Percentiles rank a stretch among this genome's conserved stretches.
Evolutionary conservation across 2,329 filamentous ascomycete genomes (phyloP).

Genomic region (Scedosporium aurantiacum): DNA sequence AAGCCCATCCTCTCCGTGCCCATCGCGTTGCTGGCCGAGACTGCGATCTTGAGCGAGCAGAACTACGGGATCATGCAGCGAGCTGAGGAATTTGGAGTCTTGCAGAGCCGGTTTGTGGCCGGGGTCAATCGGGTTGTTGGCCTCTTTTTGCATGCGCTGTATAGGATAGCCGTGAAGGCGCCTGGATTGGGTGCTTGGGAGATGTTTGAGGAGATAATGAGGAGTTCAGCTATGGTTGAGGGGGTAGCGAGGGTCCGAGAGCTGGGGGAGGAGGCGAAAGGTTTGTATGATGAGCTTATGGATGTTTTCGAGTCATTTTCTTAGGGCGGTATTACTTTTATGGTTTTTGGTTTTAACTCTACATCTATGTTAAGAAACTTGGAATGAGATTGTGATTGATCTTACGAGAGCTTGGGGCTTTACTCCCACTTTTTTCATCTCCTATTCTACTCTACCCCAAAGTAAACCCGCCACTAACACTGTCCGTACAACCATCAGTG

Average conservation of each 20-base stretch:
- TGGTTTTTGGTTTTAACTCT: too few relatives aligned
- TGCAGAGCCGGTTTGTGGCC: neutral
- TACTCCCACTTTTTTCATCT: too few relatives aligned
- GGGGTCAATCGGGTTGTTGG: neutral
- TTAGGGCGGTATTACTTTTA: neutral
- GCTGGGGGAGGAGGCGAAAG: neutral
- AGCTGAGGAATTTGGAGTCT: neutral
- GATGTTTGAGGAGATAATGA: neutral
- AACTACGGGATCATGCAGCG: neutral
- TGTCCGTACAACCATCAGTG: too few relatives aligned
- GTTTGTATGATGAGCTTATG: neutral
- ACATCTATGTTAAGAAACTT: too few relatives aligned
- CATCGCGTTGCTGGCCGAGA: neutral
- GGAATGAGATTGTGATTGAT: too few relatives aligned
- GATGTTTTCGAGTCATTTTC: neutral
- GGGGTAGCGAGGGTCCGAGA: neutral
- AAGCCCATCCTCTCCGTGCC: neutral
- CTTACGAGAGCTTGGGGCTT: too few relatives aligned
- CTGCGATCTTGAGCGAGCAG: neutral
- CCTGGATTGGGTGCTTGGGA: neutral
- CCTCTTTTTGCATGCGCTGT: neutral
- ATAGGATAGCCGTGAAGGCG: neutral
- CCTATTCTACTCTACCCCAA: too few relatives aligned
- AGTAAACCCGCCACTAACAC: too few relatives aligned
- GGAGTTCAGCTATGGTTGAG: neutral